Evolutionary conservation across 208 protist genomes (phyloP), one percentile per base, ranked within the genome.

Genomic region (Naegleria gruberi): DNA sequence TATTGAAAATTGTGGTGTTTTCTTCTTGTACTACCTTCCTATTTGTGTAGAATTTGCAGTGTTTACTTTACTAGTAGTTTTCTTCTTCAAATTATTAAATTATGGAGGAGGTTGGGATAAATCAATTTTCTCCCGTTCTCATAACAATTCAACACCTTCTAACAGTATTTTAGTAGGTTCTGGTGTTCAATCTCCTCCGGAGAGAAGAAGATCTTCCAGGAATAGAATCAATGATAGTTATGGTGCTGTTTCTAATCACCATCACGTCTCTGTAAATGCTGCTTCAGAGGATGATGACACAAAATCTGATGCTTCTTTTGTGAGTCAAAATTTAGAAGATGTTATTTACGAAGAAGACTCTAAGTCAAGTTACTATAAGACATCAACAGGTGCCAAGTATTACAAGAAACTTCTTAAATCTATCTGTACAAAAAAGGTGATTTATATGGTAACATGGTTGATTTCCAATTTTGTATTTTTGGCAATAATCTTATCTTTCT

Each of bases 11-110:
- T 84, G 81, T 45, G 34, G 42, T 26, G 42, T 84, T 7, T 42
- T 30, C 42, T 84, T 84, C 30, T 84, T 84, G 10, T 42, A 84
- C n/a, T 84, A 45, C 17, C 5, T 84, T 45, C 81, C 81, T 12
- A 44, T 84, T 40, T 45, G 81, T 45, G 40, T 44, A 26, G 81
- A 84, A 45, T 84, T 84, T 84, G 81, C 81, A 84, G 42, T 45
- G 41, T 84, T 84, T 43, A n/a, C 81, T n/a, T 45, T 84, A 43
- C n/a, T 84, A 30, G 34, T 41, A 30, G 81, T 84, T 45, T 84
- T 84, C 44, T 84, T 84, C 81, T 45, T 45, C 30, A 41, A 84
- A 17, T 15, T 45, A 30, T 26, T 84, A 26, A 84, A 84, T 84
- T 77, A 77, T 37, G 42, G 81, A 41, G 81, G 42, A 44, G 30